A percentile compares a stretch with the other conserved stretches of the same genome.
Evolutionary conservation across 495 filamentous ascomycete species (phyloP).

Genomic region (Saxophila tyrrhenica): DNA sequence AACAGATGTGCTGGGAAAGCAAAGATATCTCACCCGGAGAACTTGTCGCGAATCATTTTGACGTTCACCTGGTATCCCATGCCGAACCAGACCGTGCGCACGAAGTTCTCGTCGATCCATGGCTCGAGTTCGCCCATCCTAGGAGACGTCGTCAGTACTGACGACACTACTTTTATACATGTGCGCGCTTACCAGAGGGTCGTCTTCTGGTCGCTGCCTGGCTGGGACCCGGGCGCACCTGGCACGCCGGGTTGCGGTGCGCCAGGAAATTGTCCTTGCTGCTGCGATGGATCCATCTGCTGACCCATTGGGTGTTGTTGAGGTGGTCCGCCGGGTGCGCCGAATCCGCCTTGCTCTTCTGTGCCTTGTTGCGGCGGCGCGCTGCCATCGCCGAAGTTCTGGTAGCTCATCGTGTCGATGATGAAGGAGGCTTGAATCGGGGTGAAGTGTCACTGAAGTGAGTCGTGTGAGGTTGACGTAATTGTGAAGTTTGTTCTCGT

Average conservation of each 20-base stretch:
- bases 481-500: slow-evolving; percentile 8
- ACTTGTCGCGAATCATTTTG: slow-evolving; percentile 99
- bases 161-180: not conserved
- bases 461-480: slow-evolving; percentile 1
- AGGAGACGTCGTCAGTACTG: not conserved
- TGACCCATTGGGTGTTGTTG: slow-evolving; percentile 13
- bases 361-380: slow-evolving; percentile 12
- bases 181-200: slow-evolving; percentile 59
- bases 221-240: slow-evolving; percentile 32
- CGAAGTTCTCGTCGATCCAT: slow-evolving; percentile 99
- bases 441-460: not conserved
- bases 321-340: slow-evolving; percentile 13
- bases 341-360: slow-evolving; percentile 19
- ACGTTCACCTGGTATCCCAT: slow-evolving; percentile 92
- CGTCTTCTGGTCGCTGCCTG: slow-evolving; percentile 56
- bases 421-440: not conserved
- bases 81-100: slow-evolving; percentile 83
- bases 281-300: slow-evolving; percentile 20
- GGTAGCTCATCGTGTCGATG: slow-evolving; percentile 22
- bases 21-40: slow-evolving; percentile 69
- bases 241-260: slow-evolving; percentile 18
- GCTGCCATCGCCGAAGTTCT: slow-evolving; percentile 18
- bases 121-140: slow-evolving; percentile 99
- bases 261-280: slow-evolving; percentile 8
- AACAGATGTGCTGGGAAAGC: slow-evolving; percentile 5